Evolutionary conservation across 148 eudicot genomes (phyloP).

Genomic region (Rheum nobile): DNA sequence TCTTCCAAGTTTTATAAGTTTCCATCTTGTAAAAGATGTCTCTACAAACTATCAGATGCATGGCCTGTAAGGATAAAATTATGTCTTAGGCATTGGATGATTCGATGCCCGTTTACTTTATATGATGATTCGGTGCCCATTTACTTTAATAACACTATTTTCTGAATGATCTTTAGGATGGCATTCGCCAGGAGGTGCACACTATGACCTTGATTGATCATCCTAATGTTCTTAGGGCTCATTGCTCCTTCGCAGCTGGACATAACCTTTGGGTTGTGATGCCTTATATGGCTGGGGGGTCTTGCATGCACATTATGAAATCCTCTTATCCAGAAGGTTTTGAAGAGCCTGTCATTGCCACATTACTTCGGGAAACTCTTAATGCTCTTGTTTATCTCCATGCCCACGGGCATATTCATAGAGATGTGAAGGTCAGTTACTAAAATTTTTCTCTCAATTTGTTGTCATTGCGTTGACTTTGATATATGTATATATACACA

Average conservation of each 20-base stretch:
- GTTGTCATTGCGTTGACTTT: slow-evolving; percentile 13
- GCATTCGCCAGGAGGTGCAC: slow-evolving; percentile 91
- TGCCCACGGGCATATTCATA: slow-evolving; percentile 84
- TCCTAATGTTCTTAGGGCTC: slow-evolving; percentile 70
- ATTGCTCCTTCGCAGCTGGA: slow-evolving; percentile 76
- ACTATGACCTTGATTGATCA: slow-evolving; percentile 81
- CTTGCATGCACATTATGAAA: slow-evolving; percentile 94
- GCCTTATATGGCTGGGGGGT: slow-evolving; percentile 99
- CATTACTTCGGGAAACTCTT: slow-evolving; percentile 71
- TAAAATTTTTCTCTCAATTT: neutral
- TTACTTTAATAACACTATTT: neutral
- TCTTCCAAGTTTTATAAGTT: neutral
- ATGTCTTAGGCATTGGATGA: neutral
- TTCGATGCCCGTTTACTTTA: neutral
- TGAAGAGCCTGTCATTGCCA: slow-evolving; percentile 88
- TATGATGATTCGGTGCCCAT: no score
- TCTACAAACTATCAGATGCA: neutral
- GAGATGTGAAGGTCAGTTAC: slow-evolving; percentile 80
- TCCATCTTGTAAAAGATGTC: neutral
- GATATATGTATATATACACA: no score
- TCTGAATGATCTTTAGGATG: slow-evolving; percentile 37
- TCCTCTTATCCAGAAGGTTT: slow-evolving; percentile 79
- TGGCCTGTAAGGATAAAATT: slow-evolving; percentile 23
- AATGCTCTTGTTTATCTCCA: slow-evolving; percentile 94
- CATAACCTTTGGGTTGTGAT: slow-evolving; percentile 95